Evolutionary conservation across 192 early-diverging fungal genomes (phyloP).

Genomic region (Rhizophagus clarus): DNA sequence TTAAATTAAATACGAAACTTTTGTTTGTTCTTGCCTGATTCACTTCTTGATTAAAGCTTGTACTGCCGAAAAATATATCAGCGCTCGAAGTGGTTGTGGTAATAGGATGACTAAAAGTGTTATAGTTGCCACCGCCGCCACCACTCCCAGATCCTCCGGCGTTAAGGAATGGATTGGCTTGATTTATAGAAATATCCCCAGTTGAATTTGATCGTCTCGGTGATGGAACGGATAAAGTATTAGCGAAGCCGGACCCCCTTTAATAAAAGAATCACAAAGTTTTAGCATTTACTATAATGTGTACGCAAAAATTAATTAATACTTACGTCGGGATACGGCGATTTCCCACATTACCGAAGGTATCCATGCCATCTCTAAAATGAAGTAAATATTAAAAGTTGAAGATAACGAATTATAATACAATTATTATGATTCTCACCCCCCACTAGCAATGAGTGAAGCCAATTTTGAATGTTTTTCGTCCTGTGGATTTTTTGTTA

Average conservation of each 20-base stretch:
- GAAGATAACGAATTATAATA: background rate
- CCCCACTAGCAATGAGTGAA: background rate
- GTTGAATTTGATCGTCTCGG: conserved; percentile 29
- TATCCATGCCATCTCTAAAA: conserved; percentile 55
- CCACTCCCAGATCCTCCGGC: background rate
- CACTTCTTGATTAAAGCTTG: background rate
- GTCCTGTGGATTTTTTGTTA: conserved; percentile 1
- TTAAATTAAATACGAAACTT: background rate
- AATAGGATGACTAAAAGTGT: background rate
- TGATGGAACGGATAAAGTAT: background rate
- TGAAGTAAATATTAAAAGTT: background rate
- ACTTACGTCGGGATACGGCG: conserved; percentile 55
- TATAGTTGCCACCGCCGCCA: background rate
- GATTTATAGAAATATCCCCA: background rate
- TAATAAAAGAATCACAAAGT: background rate
- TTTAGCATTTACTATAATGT: background rate
- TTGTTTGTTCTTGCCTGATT: background rate
- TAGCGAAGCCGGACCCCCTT: conserved; percentile 26
- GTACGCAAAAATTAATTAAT: background rate
- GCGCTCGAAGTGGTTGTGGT: background rate
- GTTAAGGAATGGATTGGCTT: conserved; percentile 14
- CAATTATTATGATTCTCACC: background rate
- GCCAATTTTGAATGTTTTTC: conserved; percentile 19
- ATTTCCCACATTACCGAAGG: conserved; percentile 56
- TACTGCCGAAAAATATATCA: background rate